These are phyloP conservation scores for Globisporangium rhizosaccharum DNA, from an alignment of 352 stramenopile genomes.

Conservation along the genomic window DNA sequence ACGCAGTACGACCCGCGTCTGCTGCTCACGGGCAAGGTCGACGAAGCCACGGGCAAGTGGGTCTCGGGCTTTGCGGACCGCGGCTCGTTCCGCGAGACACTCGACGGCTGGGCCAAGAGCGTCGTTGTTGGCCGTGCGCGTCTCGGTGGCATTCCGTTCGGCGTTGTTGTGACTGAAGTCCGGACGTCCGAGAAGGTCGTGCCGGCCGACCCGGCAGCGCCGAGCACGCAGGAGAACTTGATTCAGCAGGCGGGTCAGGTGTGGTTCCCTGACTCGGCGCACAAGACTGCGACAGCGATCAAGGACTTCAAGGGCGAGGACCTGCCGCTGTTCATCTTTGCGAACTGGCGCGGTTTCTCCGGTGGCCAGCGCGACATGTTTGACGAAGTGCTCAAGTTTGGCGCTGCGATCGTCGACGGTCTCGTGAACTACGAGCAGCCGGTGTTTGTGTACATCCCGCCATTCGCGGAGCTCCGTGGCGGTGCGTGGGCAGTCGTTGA, in stretches of 20 bases:
- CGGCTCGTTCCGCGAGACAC: slow-evolving; percentile 97
- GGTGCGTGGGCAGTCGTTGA: slow-evolving; percentile 99
- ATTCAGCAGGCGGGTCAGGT: slow-evolving; percentile 98
- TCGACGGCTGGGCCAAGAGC: slow-evolving; percentile 99
- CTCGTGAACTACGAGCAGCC: slow-evolving; percentile 99
- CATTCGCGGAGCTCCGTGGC: slow-evolving; percentile 97
- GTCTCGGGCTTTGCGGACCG: slow-evolving; percentile 97
- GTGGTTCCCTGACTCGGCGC: slow-evolving; percentile 99
- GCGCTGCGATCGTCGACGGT: slow-evolving; percentile 98
- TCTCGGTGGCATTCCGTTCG: slow-evolving; percentile 97
- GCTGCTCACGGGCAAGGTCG: slow-evolving; percentile 85
- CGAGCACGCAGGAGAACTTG: slow-evolving; percentile 95
- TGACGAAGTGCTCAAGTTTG: slow-evolving; percentile 99
- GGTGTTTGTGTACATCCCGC: slow-evolving; percentile 99
- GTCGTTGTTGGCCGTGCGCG: slow-evolving; percentile 97
- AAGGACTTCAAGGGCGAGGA: slow-evolving; percentile 99
- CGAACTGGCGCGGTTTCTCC: slow-evolving; percentile 99
- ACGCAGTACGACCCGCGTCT: slow-evolving; percentile 95
- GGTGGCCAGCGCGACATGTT: slow-evolving; percentile 99
- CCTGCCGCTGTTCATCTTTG: slow-evolving; percentile 99
- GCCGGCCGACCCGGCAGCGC: slow-evolving; percentile 96
- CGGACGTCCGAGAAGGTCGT: slow-evolving; percentile 95
- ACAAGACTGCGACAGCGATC: slow-evolving; percentile 99
- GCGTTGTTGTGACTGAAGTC: slow-evolving; percentile 98
- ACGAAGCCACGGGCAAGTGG: slow-evolving; percentile 80